Percentiles rank a stretch among this genome's conserved stretches.
Evolutionary conservation across 139 green algal genomes (phyloP).

Genomic region (Volvox africanus): DNA sequence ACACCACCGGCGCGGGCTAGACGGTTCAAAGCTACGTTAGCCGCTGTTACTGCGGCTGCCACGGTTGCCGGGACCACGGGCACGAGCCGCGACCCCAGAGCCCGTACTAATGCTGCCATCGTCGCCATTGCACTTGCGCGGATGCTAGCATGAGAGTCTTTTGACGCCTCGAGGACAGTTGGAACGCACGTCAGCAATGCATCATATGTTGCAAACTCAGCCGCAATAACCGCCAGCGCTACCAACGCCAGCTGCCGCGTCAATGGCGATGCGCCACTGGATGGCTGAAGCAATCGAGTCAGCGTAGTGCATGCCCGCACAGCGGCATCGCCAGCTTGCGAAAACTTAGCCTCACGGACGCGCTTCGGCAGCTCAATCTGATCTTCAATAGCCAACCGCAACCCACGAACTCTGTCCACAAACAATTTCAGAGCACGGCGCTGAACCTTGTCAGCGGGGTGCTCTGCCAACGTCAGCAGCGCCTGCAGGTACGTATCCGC

Average conservation of each 20-base stretch:
- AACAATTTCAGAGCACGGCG: constrained; percentile 75
- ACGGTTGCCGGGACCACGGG: constrained; percentile 73
- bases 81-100: constrained; percentile 67
- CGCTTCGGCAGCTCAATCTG: constrained; percentile 38
- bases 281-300: constrained; percentile 40
- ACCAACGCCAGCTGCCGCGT: constrained; percentile 68
- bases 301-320: constrained; percentile 48
- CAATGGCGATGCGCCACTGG: neutral
- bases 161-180: constrained; percentile 60
- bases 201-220: constrained; percentile 60
- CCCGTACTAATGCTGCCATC: constrained; percentile 58
- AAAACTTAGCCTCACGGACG: constrained; percentile 34
- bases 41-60: constrained; percentile 59
- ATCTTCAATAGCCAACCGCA: constrained; percentile 51
- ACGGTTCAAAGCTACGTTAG: constrained; percentile 41
- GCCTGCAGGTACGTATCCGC: constrained; percentile 63
- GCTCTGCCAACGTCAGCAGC: constrained; percentile 62
- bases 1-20: constrained; percentile 15
- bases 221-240: constrained; percentile 54
- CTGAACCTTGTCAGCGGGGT: constrained; percentile 59
- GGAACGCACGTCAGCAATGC: constrained; percentile 67
- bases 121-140: constrained; percentile 62
- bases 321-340: constrained; percentile 35
- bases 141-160: constrained; percentile 54
- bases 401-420: constrained; percentile 48